Conservation (phyloP, 1,284 basidiomycete genomes). For the Cryptococcus jaspeensis region DNA sequence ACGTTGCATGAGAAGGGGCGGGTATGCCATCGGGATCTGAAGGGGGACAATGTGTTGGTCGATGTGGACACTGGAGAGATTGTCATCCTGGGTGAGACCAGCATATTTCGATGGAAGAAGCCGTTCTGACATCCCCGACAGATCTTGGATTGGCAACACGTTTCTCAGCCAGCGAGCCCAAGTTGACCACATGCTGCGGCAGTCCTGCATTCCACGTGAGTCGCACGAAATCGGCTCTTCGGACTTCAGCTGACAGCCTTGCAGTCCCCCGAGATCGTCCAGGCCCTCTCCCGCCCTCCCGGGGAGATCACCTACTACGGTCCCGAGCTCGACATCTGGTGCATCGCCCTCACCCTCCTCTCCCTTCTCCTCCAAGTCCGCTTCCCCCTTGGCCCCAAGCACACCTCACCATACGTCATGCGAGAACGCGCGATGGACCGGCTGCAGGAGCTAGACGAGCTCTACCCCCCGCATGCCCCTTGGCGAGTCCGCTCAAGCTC, state of each 20-base stretch:
- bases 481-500: slow-evolving; percentile 16
- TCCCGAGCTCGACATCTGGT: slow-evolving; percentile 61
- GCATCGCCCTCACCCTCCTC: slow-evolving; percentile 57
- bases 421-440: slow-evolving; percentile 53
- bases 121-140: slow-evolving; percentile 11
- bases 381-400: slow-evolving; percentile 58
- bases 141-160: slow-evolving; percentile 60
- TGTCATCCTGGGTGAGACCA: slow-evolving; percentile 50
- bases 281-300: slow-evolving; percentile 54
- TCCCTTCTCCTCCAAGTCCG: slow-evolving; percentile 55
- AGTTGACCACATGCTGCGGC: slow-evolving; percentile 60
- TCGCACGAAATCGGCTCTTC: background rate
- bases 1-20: slow-evolving; percentile 56
- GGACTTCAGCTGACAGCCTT: slow-evolving; percentile 1
- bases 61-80: slow-evolving; percentile 48
- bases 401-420: slow-evolving; percentile 54
- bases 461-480: slow-evolving; percentile 39
- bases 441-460: slow-evolving; percentile 50
- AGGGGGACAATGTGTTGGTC: slow-evolving; percentile 51
- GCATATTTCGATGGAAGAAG: background rate
- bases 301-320: slow-evolving; percentile 55
- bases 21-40: slow-evolving; percentile 60
- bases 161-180: slow-evolving; percentile 57
- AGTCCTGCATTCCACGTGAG: slow-evolving; percentile 54
- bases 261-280: slow-evolving; percentile 58